A percentile compares a stretch with the other conserved stretches of the same genome.
Conservation (phyloP, 176 grass and related monocot genomes). For the Saccharum spontaneum region DNA sequence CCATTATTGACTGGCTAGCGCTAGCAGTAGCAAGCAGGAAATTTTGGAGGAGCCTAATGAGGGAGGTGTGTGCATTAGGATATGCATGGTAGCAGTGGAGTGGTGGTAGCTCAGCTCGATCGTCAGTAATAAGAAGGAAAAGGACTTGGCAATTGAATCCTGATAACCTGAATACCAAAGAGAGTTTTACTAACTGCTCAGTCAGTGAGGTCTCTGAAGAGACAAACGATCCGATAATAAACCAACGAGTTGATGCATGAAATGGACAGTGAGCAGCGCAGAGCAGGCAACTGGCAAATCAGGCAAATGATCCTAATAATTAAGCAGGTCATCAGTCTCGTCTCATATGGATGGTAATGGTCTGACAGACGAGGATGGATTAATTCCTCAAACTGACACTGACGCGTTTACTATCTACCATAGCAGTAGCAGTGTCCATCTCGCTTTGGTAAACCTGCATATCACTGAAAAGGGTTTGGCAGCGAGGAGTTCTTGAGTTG, state of each 20-base stretch:
- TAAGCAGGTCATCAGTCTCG: not conserved
- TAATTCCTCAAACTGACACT: not conserved
- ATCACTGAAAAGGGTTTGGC: not conserved
- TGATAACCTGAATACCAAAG: conserved; percentile 1
- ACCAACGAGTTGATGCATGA: not conserved
- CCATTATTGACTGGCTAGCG: conserved; percentile 17
- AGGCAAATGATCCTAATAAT: not conserved
- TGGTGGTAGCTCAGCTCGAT: not conserved
- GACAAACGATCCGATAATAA: not conserved
- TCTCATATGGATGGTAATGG: not conserved
- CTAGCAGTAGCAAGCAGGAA: not conserved
- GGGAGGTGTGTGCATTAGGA: not conserved
- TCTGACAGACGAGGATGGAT: not conserved
- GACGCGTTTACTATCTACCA: not conserved
- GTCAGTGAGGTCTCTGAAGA: not conserved
- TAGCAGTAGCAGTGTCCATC: not conserved
- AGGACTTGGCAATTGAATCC: not conserved
- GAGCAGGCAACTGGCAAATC: not conserved
- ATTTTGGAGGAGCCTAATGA: not conserved
- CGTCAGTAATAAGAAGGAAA: not conserved
- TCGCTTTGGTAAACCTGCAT: not conserved
- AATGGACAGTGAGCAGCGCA: not conserved
- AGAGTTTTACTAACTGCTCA: not conserved
- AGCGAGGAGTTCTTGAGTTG: not conserved
- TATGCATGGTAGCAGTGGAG: too few relatives aligned